Base-by-base conservation (phyloP, 2,329 filamentous ascomycete species). In the Metarhizium anisopliae region DNA sequence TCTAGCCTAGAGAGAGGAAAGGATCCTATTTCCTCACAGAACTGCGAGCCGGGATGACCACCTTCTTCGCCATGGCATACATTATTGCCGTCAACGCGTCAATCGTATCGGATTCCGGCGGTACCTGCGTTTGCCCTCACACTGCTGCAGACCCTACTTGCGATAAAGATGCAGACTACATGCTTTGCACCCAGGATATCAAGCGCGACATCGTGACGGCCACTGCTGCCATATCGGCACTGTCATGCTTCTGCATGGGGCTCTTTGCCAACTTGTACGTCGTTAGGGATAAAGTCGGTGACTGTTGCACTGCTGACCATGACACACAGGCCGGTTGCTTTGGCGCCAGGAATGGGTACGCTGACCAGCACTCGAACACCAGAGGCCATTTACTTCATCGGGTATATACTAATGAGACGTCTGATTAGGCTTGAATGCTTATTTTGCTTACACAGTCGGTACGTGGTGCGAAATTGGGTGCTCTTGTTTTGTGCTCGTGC, bases 201-300 rank as follows among this genome's bases (percentile, higher is more conserved):
- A 87, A 87, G 70, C 83, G 89, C 36, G 90, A 95, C 66, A 73
- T 92, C 43, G 86, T 95, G 55, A 95, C 90, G 6, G 90, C 87
- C 11, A 95, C 90, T 4, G 89, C 90, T 49, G 90, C 90, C 55
- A 92, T 94, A 61, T 80, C 89, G 14, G 87, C 89, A 30, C 72
- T 95, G 50, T 82, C 87, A 3, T 86, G 84, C n/a, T 91, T 95
- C 70, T 85, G 78, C 70, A 91, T 95, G 86, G 90, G 90, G 20
- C 70, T 93, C 1, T 83, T 92, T 60, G 86, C 90, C 59, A 95
- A 95, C 62, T 76, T 93, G 77, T 79, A 64, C 62, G 77, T 72
- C 3, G 10, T 36, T 47, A 13, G 45, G 25, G 42, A 45, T 8
- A 49, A 49, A 49, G 20, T 11, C 14, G 7, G 20, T 30, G 13